Evolutionary conservation across 495 filamentous ascomycete species (phyloP), one percentile per base, ranked within the genome.

Genomic region (Aspergillus panamensis): DNA sequence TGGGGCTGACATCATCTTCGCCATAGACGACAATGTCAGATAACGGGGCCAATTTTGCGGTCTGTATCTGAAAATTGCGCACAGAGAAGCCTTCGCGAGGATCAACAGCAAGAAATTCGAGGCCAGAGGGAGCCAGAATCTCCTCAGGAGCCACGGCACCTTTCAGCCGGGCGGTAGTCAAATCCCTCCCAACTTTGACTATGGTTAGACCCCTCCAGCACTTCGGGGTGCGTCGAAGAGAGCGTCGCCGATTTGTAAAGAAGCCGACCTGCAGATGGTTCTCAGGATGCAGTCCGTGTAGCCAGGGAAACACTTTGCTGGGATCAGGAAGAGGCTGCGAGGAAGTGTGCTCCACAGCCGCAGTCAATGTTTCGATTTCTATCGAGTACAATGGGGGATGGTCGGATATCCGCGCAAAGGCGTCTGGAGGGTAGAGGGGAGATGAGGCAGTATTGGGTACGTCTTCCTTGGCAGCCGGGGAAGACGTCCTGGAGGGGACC

Each of bases 51-150:
- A 89, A 77, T 69, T 98, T 98, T 39, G 88, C 89, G 2, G 90
- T 84, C 66, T 98, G 94, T 43, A 97, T 97, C 65, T 98, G 94
- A 64, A 98, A 98, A 70, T 98, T 97, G 20, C 94, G 84, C 77
- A 78, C 89, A 53, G 76, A 97, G 87, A 71, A 88, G 12, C 94
- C 94, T 58, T 94, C 88, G 29, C 73, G 82, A 2, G 94, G 94
- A 65, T 98, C 94, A 16, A 86, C 79, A 29, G 90, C 70, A 48
- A 78, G 65, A 51, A 77, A 77, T 14, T 78, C 75, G 12, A 62
- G 55, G 6, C 67, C 62, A 12, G 67, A 70, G 3, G 71, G 66
- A 63, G 65, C 74, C 40, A 98, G 75, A 45, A 97, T 79, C 72
- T 97, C 94, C 10, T 88, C 81, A 0, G 89, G 86, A 3, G 83